Conservation (phyloP, 176 grass and related monocot genomes). For the Miscanthus lutarioriparius region DNA sequence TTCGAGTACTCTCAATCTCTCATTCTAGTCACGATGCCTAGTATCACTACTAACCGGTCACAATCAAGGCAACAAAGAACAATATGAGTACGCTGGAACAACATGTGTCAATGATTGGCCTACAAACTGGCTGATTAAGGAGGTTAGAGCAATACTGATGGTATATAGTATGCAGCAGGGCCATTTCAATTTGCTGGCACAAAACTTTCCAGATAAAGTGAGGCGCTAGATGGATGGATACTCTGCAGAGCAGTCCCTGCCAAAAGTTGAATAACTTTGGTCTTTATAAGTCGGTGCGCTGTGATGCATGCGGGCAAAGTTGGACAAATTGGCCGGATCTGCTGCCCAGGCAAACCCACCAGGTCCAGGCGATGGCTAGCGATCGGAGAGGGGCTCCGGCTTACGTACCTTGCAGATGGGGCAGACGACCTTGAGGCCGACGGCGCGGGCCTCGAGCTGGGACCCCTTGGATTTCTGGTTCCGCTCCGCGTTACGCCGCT, state of each 20-base stretch:
- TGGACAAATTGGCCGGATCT: background rate
- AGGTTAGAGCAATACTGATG: no score
- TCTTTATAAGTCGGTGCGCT: background rate
- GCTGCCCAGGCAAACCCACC: no score
- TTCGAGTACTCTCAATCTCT: background rate
- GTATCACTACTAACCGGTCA: no score
- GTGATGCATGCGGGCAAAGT: background rate
- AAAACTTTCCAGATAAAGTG: background rate
- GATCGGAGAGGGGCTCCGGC: background rate
- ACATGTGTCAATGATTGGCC: background rate
- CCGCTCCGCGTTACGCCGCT: constrained; percentile 80
- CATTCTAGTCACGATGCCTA: background rate
- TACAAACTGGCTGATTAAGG: background rate
- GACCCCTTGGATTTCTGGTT: constrained; percentile 94
- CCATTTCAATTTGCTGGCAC: background rate
- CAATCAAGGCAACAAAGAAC: background rate
- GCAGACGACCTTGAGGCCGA: constrained; percentile 89
- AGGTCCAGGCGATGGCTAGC: background rate
- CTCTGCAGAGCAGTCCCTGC: background rate
- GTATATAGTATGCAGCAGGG: background rate
- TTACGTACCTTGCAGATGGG: constrained; percentile 86
- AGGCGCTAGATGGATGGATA: background rate
- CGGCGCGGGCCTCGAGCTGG: constrained; percentile 87
- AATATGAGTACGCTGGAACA: background rate
- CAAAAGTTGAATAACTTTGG: background rate